Base-by-base conservation (phyloP, 768 basidiomycete genomes). In the Tremella yokohamensis region DNA sequence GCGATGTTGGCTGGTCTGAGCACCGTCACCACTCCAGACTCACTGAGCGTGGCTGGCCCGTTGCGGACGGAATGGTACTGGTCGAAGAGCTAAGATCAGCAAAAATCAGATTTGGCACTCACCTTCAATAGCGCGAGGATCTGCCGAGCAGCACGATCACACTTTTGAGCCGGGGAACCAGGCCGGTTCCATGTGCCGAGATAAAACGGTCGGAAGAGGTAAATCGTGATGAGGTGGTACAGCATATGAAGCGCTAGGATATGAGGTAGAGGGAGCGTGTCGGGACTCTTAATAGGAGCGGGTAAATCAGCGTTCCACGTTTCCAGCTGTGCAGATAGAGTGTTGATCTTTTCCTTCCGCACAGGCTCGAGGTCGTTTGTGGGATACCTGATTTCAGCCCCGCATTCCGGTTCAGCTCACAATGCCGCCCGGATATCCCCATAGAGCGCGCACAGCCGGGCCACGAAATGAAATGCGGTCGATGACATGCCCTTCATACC, bases 131-230 rank as follows among this genome's bases (percentile, higher is more conserved):
- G 22, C 24, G 39, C 18, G 34, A 44, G 20, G 39, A 54, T 54
- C 16, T 26, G 40, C 8, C 20, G 19, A n/a, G 40, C 53, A 12
- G 53, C 53, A n/a, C 19, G 22, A 42, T 44, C 42, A 42, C 53
- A 54, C 26, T 44, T 40, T 13, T 40, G 7, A 24, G 53, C 53
- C 18, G 53, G 38, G 2, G 53, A 54, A 40, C 38, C 38, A 6
- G 53, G n/a, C 18, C 13, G 19, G 11, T 6, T 25, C 53, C 22
- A 19, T 22, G 12, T 19, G 3, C 38, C 20, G 8, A 37, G 53
- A 54, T 54, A 54, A n/a, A 40, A 54, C 12, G 53, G 53, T 42
- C 53, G 53, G 24, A 19, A 54, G 19, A 54, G 53, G 26, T 19
- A 54, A 16, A 54, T 54, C 4, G 38, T 54, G 38, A 40, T 26